phyloP scores from a whole-genome alignment of 2,329 filamentous ascomycete species.

The Phialemonium atrogriseum region DNA sequence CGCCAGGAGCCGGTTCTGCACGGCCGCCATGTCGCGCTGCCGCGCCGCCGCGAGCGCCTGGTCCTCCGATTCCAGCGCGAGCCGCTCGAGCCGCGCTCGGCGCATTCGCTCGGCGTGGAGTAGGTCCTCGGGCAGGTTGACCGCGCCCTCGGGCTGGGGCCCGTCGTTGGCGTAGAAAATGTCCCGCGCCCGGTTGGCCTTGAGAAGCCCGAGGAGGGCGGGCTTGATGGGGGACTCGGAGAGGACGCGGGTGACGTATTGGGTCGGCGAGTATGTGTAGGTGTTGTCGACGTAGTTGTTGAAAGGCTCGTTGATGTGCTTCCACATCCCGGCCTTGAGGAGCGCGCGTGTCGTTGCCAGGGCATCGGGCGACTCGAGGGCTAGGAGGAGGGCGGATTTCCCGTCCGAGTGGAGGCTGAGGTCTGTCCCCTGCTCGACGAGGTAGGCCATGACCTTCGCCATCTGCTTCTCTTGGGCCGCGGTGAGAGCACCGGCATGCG shows the following conservation, averaged over 20 bases:
- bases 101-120: slow-evolving; percentile 41
- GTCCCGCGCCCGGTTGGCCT: slow-evolving; percentile 42
- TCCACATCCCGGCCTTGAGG: slow-evolving; percentile 57
- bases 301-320: slow-evolving; percentile 51
- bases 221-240: slow-evolving; percentile 27
- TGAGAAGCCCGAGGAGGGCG: slow-evolving; percentile 38
- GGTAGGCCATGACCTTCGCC: slow-evolving; percentile 46
- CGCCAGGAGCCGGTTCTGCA: slow-evolving; percentile 41
- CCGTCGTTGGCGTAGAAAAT: slow-evolving; percentile 46
- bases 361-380: slow-evolving; percentile 48
- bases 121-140: slow-evolving; percentile 43
- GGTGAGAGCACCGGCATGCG: slow-evolving; percentile 34
- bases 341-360: slow-evolving; percentile 47
- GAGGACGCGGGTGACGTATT: slow-evolving; percentile 47
- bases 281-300: slow-evolving; percentile 45
- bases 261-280: slow-evolving; percentile 55
- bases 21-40: slow-evolving; percentile 40
- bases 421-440: slow-evolving; percentile 50
- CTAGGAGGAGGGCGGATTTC: slow-evolving; percentile 52
- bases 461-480: slow-evolving; percentile 42
- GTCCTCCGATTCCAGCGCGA: slow-evolving; percentile 38
- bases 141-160: slow-evolving; percentile 43
- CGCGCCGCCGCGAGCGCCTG: slow-evolving; percentile 39
- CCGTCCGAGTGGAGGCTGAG: slow-evolving; percentile 45
- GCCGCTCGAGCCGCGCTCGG: slow-evolving; percentile 34